Percentiles rank a stretch among this genome's conserved stretches.
phyloP scores from a whole-genome alignment of 106 monocot genomes.

The Chionographis japonica region DNA sequence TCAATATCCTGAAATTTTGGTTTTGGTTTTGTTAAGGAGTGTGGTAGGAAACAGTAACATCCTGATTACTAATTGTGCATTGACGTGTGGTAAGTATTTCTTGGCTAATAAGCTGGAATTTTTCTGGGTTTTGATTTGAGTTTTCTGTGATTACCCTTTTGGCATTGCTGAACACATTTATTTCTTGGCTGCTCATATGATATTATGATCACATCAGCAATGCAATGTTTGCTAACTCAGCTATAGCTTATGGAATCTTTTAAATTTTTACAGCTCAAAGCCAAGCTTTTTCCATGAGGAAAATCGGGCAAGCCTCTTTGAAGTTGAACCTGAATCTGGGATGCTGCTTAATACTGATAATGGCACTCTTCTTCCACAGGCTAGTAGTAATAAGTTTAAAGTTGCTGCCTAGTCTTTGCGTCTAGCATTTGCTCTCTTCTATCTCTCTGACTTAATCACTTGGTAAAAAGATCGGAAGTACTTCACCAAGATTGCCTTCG shows the following conservation, averaged over 20 bases:
- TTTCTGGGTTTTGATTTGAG: no score
- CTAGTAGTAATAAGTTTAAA: conserved; percentile 12
- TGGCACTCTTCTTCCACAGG: conserved; percentile 72
- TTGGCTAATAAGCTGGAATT: no score
- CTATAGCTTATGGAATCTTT: conserved; percentile 3
- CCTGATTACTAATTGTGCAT: no score
- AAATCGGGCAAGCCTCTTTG: conserved; percentile 67
- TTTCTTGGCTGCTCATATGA: neutral
- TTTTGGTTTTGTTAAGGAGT: no score
- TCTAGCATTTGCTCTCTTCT: conserved; percentile 9
- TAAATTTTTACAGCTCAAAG: conserved; percentile 56
- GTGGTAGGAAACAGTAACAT: no score
- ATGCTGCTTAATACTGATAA: conserved; percentile 73
- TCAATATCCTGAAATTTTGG: no score
- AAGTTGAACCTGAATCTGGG: conserved; percentile 75
- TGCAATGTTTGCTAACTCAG: neutral
- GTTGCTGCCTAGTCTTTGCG: neutral
- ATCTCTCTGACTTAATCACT: conserved; percentile 8
- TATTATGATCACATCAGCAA: neutral
- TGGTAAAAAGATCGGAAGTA: conserved; percentile 59
- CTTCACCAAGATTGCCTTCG: conserved; percentile 38
- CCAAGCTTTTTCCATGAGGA: conserved; percentile 92
- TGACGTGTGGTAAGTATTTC: no score
- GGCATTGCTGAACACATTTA: neutral
- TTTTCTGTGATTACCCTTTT: neutral